A percentile compares a stretch with the other conserved stretches of the same genome.
These are phyloP conservation scores for Aurantiochytrium sp. DNA, from an alignment of 108 stramenopile genomes.

Conservation along the genomic window DNA sequence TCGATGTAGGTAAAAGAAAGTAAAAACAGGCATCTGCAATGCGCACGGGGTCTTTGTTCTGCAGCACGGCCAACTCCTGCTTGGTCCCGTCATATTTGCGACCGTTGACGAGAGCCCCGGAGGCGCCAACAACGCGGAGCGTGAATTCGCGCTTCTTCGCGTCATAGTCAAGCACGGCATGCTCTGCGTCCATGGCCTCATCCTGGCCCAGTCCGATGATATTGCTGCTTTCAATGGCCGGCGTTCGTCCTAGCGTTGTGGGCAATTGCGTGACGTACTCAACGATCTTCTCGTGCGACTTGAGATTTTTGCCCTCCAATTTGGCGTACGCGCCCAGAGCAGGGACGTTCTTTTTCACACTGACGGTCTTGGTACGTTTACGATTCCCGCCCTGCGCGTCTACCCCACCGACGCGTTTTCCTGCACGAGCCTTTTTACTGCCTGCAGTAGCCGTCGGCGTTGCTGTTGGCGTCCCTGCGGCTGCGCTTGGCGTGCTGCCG, in stretches of 20 bases:
- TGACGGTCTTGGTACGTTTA: background rate
- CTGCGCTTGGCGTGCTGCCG: too few species aligned
- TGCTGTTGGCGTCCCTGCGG: too few species aligned
- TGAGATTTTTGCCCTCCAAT: background rate
- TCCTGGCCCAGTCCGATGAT: background rate
- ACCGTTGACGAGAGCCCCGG: background rate
- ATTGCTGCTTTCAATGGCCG: background rate
- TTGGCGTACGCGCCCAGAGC: background rate
- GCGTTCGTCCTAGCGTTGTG: background rate
- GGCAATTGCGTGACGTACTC: background rate
- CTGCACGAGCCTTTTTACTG: background rate
- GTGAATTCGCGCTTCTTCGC: background rate
- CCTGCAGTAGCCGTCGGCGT: too few species aligned
- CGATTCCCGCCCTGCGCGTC: background rate
- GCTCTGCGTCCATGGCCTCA: background rate
- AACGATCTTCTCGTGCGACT: background rate
- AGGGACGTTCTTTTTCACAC: background rate
- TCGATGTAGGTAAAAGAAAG: background rate
- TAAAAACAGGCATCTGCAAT: conserved; percentile 6
- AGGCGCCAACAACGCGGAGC: background rate
- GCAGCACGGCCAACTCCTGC: background rate
- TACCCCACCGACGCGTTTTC: background rate
- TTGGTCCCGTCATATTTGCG: background rate
- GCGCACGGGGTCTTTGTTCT: background rate
- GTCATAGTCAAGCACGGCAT: background rate